A percentile compares a stretch with the other conserved stretches of the same genome.
phyloP scores from a whole-genome alignment of 495 filamentous ascomycete genomes.

The Penicillium salamii region DNA sequence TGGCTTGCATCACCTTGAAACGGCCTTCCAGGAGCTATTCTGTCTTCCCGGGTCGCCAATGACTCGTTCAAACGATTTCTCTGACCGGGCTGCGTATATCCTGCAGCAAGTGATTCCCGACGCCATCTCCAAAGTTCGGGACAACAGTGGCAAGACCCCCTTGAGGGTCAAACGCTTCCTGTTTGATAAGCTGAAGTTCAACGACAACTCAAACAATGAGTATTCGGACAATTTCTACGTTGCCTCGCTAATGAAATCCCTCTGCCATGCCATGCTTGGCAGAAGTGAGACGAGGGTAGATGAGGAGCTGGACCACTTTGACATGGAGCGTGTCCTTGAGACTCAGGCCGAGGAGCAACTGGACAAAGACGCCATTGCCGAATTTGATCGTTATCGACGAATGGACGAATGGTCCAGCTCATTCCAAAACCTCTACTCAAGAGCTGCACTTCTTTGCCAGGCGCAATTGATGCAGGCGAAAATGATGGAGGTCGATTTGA shows the following conservation, averaged over 20 bases:
- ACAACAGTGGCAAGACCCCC: constrained; percentile 73
- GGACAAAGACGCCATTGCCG: constrained; percentile 67
- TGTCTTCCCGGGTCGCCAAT: constrained; percentile 71
- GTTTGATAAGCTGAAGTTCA: constrained; percentile 83
- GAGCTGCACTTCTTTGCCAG: constrained; percentile 76
- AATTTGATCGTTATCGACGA: constrained; percentile 84
- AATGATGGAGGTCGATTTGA: constrained; percentile 56
- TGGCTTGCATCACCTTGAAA: constrained; percentile 78
- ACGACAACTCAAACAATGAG: constrained; percentile 85
- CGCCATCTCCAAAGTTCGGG: constrained; percentile 74
- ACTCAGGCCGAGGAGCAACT: constrained; percentile 62
- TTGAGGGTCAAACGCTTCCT: constrained; percentile 73
- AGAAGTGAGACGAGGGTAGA: constrained; percentile 36
- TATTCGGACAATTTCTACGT: constrained; percentile 88
- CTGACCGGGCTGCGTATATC: constrained; percentile 74
- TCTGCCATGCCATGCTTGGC: constrained; percentile 73
- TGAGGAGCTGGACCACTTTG: constrained; percentile 42
- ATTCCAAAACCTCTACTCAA: constrained; percentile 86
- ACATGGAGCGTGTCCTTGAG: constrained; percentile 47
- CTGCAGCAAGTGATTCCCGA: constrained; percentile 77
- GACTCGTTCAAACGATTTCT: constrained; percentile 85
- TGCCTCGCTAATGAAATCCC: constrained; percentile 71
- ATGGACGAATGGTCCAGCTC: constrained; percentile 94
- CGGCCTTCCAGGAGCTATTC: constrained; percentile 82
- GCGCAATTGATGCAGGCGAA: constrained; percentile 68